These are phyloP conservation scores for Herpetomonas tarakana DNA, from an alignment of 208 protist species.

Conservation along the genomic window DNA sequence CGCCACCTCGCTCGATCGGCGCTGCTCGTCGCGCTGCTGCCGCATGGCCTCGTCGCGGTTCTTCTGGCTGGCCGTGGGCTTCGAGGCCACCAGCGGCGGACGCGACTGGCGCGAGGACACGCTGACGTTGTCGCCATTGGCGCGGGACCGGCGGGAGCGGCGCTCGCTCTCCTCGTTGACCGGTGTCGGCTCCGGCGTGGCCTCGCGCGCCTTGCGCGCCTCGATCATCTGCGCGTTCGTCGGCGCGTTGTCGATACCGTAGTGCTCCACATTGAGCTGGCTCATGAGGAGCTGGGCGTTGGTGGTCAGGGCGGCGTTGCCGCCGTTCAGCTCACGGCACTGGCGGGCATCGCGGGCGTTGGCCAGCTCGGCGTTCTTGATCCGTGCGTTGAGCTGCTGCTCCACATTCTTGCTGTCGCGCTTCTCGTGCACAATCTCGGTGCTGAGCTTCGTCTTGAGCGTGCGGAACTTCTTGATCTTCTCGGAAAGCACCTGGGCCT, in stretches of 20 bases:
- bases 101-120: background rate
- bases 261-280: conserved; percentile 80
- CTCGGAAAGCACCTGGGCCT: conserved; percentile 22
- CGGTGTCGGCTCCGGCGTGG: conserved; percentile 22
- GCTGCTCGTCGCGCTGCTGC: conserved; percentile 13
- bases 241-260: conserved; percentile 58
- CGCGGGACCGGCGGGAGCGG: conserved; percentile 15
- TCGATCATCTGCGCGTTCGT: conserved; percentile 54
- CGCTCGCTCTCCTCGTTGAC: conserved; percentile 19
- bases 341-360: conserved; percentile 60
- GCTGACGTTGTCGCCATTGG: conserved; percentile 6
- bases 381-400: conserved; percentile 32
- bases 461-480: conserved; percentile 63
- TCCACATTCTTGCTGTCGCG: conserved; percentile 32
- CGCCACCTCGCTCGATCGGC: conserved; percentile 19
- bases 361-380: conserved; percentile 42
- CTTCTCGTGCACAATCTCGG: conserved; percentile 44
- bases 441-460: conserved; percentile 62
- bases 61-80: conserved; percentile 30
- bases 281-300: conserved; percentile 63
- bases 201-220: conserved; percentile 39
- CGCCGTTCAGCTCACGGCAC: conserved; percentile 60
- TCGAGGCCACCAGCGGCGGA: conserved; percentile 32
- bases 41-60: conserved; percentile 23
- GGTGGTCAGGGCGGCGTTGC: conserved; percentile 65